These are phyloP conservation scores for Citrus inodora DNA, from an alignment of 345 rosid genomes.

Conservation along the genomic window DNA sequence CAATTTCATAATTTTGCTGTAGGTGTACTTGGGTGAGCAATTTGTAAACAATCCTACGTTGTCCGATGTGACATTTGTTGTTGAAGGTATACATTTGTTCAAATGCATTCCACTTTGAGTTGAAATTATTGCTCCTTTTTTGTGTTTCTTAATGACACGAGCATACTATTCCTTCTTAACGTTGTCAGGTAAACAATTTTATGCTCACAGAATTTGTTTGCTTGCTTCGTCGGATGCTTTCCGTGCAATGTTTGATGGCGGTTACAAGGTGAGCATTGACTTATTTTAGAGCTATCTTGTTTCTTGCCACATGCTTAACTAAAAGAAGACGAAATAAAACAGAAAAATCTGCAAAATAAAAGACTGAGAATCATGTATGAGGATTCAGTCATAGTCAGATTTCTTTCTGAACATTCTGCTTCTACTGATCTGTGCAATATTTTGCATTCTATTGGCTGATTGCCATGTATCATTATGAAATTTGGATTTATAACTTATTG, in stretches of 20 bases:
- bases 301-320: not conserved
- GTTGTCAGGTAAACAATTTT: constrained; percentile 54
- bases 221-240: constrained; percentile 80
- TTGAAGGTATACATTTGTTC: constrained; percentile 45
- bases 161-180: not conserved
- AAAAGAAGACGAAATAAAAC: not conserved
- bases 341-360: not conserved
- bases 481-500: not conserved
- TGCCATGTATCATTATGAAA: not conserved
- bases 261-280: constrained; percentile 52
- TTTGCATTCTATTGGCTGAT: not conserved
- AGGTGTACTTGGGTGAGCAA: constrained; percentile 69
- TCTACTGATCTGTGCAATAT: not conserved
- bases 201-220: constrained; percentile 68
- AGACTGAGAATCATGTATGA: not conserved
- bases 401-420: not conserved
- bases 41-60: constrained; percentile 63
- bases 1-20: not conserved
- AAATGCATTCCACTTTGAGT: not conserved
- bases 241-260: constrained; percentile 84
- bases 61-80: constrained; percentile 67
- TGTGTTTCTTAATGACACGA: not conserved
- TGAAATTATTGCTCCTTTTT: not conserved
- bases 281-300: not conserved
- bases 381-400: not conserved